phyloP scores from a whole-genome alignment of 1,284 basidiomycete genomes.

The Heterobasidion occidentale region DNA sequence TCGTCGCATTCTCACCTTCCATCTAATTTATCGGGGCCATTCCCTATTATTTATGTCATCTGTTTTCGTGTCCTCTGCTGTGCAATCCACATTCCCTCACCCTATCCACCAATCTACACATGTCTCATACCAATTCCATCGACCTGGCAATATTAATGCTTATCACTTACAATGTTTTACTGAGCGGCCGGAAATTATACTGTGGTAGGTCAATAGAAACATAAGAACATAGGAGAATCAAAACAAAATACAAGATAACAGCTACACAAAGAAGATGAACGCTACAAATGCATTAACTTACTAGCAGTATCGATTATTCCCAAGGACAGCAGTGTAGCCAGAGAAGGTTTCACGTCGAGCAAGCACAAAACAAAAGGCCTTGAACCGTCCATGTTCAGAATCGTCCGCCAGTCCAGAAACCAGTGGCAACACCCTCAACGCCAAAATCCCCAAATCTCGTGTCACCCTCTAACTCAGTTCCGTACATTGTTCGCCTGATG shows the following conservation, averaged over 20 bases:
- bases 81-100: background rate
- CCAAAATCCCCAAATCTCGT: constrained; percentile 78
- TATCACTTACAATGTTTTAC: too few species aligned
- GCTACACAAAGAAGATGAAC: too few species aligned
- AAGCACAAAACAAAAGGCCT: background rate
- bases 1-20: constrained; percentile 55
- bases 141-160: too few species aligned
- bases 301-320: too few species aligned
- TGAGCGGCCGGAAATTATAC: background rate
- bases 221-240: too few species aligned
- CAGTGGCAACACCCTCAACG: constrained; percentile 60
- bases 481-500: constrained; percentile 67
- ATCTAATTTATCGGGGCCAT: constrained; percentile 27
- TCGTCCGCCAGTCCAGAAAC: constrained; percentile 37
- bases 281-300: too few species aligned
- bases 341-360: too few species aligned
- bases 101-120: too few species aligned
- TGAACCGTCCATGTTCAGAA: background rate
- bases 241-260: too few species aligned
- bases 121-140: too few species aligned
- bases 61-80: background rate
- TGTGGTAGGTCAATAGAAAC: too few species aligned
- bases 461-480: constrained; percentile 67
- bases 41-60: constrained; percentile 2
- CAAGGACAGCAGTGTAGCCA: too few species aligned